Base-by-base conservation (phyloP, 2,329 filamentous ascomycete genomes). In the Alternaria metachromatica region DNA sequence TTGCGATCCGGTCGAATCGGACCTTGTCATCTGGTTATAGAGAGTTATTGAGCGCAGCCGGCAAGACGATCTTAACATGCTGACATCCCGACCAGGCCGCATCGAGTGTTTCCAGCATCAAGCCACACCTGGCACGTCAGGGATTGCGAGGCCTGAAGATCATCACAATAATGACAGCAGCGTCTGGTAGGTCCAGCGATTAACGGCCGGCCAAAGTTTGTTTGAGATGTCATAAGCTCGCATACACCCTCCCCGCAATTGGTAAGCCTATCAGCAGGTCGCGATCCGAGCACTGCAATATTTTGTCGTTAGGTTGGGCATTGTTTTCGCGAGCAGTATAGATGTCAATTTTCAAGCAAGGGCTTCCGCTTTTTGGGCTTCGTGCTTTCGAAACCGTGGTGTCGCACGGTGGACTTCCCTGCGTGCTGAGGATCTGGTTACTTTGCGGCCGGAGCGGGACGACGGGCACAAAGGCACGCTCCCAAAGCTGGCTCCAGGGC, bases 401-500 rank as follows among this genome's bases (percentile, higher is more conserved):
- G 46, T 54, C 43, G 54, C 49, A 26, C 54, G 11, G 43, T 28
- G 46, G 25, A 41, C 45, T 58, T 62, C 54, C 55, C 51, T 63
- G 60, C 63, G 55, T 59, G n/a, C 33, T 60, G 43, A 55, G 61
- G 61, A 65, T 66, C 65, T 69, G 69, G 68, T 71, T 70, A 56
- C 68, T 66, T 66, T 67, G 68, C 72, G 76, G 74, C 64, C 72
- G 75, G 76, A 69, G 69, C 72, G 74, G 75, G 74, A 74, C 55
- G 62, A 70, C 70, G 71, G 70, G 66, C 63, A 72, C 62, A 72
- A 71, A 71, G 62, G 75, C 76, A 78, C 75, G 75, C 71, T 72
- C 75, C 75, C 63, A 66, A 68, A 60, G 57, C 61, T 77, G 75
- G 74, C 73, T 74, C 69, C 68, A 66, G 64, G 64, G 62, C 56